Conservation (phyloP, 331 rosid species). For the Spiraea crenata region DNA sequence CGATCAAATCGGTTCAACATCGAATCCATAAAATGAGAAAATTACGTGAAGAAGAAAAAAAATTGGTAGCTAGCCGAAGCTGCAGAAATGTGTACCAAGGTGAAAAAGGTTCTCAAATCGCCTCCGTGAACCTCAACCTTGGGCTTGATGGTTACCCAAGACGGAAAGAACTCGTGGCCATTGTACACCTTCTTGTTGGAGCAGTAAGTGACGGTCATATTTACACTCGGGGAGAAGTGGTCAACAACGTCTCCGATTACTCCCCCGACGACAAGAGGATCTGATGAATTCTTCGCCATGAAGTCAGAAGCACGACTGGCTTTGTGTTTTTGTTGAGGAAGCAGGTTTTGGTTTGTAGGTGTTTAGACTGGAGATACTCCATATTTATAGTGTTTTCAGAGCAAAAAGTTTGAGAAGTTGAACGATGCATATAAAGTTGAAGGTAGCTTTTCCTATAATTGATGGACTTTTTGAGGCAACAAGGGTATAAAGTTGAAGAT, state of each 20-base stretch:
- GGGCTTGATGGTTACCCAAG: constrained; percentile 50
- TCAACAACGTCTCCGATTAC: constrained; percentile 77
- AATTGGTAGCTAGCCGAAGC: background rate
- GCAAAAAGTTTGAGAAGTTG: background rate
- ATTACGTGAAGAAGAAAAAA: background rate
- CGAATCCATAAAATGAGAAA: too few relatives aligned
- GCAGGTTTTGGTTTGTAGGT: constrained; percentile 23
- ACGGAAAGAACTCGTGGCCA: constrained; percentile 70
- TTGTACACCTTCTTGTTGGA: constrained; percentile 56
- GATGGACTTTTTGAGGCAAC: too few relatives aligned
- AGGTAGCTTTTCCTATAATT: background rate
- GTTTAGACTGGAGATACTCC: constrained; percentile 29
- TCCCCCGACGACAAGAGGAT: constrained; percentile 62
- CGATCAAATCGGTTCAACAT: background rate
- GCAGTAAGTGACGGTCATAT: constrained; percentile 45
- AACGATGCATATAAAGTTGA: constrained; percentile 11
- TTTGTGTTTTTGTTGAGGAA: constrained; percentile 7
- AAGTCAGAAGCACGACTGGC: background rate
- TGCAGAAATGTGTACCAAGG: constrained; percentile 39
- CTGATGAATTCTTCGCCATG: constrained; percentile 38
- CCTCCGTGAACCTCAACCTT: constrained; percentile 72
- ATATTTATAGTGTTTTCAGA: constrained; percentile 41
- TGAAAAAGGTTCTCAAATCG: constrained; percentile 68
- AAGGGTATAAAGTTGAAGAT: too few relatives aligned
- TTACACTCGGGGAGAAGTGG: constrained; percentile 39